These are phyloP conservation scores for Lithospermum erythrorhizon DNA, from an alignment of 257 asterid genomes.

Conservation along the genomic window DNA sequence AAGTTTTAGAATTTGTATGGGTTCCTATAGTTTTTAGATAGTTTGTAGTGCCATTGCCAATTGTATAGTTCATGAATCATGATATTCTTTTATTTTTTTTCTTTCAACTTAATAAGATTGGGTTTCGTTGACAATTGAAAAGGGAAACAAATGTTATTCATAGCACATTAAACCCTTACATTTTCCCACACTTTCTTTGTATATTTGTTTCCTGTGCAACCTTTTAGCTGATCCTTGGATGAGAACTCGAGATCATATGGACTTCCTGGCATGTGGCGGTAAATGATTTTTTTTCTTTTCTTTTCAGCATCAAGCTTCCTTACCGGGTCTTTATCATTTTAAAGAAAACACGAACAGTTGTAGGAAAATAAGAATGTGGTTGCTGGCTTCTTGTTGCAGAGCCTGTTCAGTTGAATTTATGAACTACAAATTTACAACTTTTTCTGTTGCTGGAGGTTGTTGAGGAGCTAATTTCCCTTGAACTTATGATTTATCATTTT, in stretches of 20 bases:
- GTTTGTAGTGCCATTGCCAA: neutral
- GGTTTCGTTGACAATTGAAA: neutral
- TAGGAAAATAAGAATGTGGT: neutral
- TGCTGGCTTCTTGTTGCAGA: neutral
- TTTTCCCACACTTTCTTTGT: neutral
- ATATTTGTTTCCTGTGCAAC: neutral
- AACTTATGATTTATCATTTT: slow-evolving; percentile 10
- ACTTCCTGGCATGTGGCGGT: neutral
- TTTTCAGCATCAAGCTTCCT: no score
- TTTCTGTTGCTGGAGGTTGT: neutral
- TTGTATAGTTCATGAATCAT: neutral
- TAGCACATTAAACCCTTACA: neutral
- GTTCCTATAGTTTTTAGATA: neutral
- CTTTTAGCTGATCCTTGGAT: neutral
- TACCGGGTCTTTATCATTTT: no score
- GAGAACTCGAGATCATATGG: neutral
- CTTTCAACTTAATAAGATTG: neutral
- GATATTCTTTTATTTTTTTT: neutral
- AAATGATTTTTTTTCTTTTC: neutral
- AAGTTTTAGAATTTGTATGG: neutral
- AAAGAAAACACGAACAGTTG: neutral
- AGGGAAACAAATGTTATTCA: neutral
- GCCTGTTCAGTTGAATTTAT: neutral
- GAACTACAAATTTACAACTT: neutral
- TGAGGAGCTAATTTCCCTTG: neutral